Conservation (phyloP, 2,329 filamentous ascomycete genomes). For the Dactylellina parvicollis region DNA sequence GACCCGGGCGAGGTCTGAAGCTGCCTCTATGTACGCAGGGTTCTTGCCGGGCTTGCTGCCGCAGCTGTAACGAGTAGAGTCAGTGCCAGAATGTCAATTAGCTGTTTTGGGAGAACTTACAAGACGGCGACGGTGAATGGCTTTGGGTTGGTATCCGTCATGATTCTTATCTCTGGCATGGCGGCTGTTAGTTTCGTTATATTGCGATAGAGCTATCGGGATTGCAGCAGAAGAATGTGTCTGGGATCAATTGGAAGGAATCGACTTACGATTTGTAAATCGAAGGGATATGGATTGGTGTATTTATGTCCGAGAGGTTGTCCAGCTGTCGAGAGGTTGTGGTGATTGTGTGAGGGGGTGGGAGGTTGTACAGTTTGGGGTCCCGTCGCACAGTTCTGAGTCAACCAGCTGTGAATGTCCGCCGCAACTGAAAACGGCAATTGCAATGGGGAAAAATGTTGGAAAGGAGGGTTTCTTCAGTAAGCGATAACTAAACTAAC, state of each 20-base stretch:
- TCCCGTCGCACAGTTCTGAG: not conserved
- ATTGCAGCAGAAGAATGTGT: not conserved
- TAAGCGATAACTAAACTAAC: constrained; percentile 1
- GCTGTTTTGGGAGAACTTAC: constrained; percentile 62
- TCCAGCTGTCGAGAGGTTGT: not conserved
- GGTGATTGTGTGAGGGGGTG: constrained; percentile 58
- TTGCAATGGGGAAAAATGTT: not conserved
- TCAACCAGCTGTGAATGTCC: not conserved
- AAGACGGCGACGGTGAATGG: constrained; percentile 86
- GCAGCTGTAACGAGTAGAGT: constrained; percentile 68
- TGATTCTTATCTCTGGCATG: constrained; percentile 49
- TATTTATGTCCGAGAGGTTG: not conserved
- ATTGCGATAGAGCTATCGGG: not conserved
- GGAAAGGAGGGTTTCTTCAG: too few relatives aligned
- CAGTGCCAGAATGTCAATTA: constrained; percentile 33
- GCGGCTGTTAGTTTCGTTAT: constrained; percentile 11
- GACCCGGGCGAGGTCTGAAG: constrained; percentile 75
- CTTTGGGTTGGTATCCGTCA: constrained; percentile 59
- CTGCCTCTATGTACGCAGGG: constrained; percentile 79
- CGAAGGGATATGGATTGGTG: not conserved
- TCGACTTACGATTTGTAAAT: not conserved
- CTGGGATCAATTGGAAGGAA: not conserved
- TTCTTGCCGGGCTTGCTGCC: constrained; percentile 79
- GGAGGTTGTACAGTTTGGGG: not conserved
- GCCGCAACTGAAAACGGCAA: not conserved